phyloP scores from a whole-genome alignment of 345 rosid species.

The Linum lewisii region DNA sequence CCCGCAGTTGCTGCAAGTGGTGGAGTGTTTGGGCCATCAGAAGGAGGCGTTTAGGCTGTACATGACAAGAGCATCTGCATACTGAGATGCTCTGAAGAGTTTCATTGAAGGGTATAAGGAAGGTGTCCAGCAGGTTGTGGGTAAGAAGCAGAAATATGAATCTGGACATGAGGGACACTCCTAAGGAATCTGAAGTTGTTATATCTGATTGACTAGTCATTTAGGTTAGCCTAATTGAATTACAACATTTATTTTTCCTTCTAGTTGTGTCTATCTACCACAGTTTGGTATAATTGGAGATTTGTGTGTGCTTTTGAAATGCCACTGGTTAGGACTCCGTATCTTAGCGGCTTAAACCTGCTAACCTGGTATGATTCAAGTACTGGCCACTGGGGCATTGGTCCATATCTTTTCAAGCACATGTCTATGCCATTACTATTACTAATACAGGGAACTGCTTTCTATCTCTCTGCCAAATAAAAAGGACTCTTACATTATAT shows the following conservation, averaged over 20 bases:
- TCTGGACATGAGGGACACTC: slow-evolving; percentile 20
- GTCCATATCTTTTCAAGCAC: slow-evolving; percentile 24
- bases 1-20: too few relatives aligned
- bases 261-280: not conserved
- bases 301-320: slow-evolving; percentile 17
- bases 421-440: slow-evolving; percentile 14
- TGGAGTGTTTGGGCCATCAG: too few relatives aligned
- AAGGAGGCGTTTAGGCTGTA: too few relatives aligned
- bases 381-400: slow-evolving; percentile 26
- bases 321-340: slow-evolving; percentile 22
- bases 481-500: not conserved
- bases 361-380: slow-evolving; percentile 15
- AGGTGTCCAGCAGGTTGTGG: slow-evolving; percentile 63
- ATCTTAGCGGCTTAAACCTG: slow-evolving; percentile 13
- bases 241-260: too few relatives aligned
- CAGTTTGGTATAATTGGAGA: slow-evolving; percentile 1
- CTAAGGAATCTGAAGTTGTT: slow-evolving; percentile 13
- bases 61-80: slow-evolving; percentile 84
- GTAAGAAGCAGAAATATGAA: slow-evolving; percentile 36
- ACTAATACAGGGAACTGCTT: slow-evolving; percentile 3
- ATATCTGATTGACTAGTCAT: too few relatives aligned
- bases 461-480: slow-evolving; percentile 8
- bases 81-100: slow-evolving; percentile 67
- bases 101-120: slow-evolving; percentile 73
- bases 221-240: too few relatives aligned